Evolutionary conservation across 805 yeast species (phyloP), one percentile per base, ranked within the genome.

Genomic region (Metschnikowia chrysomelidarum): DNA sequence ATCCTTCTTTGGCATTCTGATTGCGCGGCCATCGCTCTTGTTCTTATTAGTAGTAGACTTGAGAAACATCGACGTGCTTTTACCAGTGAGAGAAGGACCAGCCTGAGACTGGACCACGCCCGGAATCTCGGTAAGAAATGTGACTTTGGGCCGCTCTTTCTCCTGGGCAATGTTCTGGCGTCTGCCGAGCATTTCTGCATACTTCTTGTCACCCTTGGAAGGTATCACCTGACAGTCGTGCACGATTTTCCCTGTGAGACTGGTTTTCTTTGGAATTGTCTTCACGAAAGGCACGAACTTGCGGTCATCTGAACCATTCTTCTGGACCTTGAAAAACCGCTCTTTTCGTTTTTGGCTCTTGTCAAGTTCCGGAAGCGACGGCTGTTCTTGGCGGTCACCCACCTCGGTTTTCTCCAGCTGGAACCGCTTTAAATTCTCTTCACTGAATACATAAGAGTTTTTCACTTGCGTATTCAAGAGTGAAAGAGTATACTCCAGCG

Each of bases 161-260:
- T 57, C 66, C 26, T 27, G 33, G 25, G 56, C 53, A 18, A 41
- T 41, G 65, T 60, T 74, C 71, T 56, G 75, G 67, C 59, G 69
- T 53, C 76, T 69, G 30, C 51, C 31, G 47, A 78, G 72, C 51
- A 81, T 77, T 58, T 82, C 71, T 30, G 67, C 60, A 57, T 88
- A 87, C 55, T 82, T 82, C 19, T 76, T 71, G 53, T 87, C 95
- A 27, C 69, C 64, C 51, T 78, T 75, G 4, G 87, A 76, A 9
- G 98, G 97, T 33, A 83, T 76, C 14, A 87, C 80, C 50, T 83
- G 86, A 59, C 97, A 89, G 56, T 93, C 98, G 57, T 93, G 97
- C 38, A 82, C 84, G 19, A 91, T 81, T 23, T 88, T 86, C 24
- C 98, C 98, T 9, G 78, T 74, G 22, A 93, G 61, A 2, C 88